Evolutionary conservation across 2,329 filamentous ascomycete species (phyloP).

Genomic region (Curvularia sp.): DNA sequence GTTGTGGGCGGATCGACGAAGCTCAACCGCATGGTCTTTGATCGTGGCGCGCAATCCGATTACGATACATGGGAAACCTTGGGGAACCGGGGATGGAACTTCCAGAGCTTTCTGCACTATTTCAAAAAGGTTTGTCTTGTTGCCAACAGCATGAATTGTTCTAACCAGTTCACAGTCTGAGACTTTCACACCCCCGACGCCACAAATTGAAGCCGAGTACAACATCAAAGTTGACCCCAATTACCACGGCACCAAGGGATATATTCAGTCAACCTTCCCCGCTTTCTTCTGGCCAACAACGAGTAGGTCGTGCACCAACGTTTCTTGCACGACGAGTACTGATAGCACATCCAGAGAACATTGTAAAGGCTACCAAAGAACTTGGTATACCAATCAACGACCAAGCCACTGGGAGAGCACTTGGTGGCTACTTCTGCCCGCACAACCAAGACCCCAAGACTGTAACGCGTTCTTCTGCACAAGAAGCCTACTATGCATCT

Average conservation of each 20-base stretch:
- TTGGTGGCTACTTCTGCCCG: slow-evolving; percentile 32
- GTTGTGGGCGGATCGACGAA: slow-evolving; percentile 37
- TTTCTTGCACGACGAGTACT: not conserved
- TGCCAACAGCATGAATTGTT: not conserved
- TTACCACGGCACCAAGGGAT: slow-evolving; percentile 27
- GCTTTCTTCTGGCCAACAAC: slow-evolving; percentile 33
- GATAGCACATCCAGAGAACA: slow-evolving; percentile 21
- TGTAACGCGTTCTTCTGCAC: slow-evolving; percentile 29
- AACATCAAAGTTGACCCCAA: slow-evolving; percentile 25
- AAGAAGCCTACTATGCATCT: slow-evolving; percentile 32
- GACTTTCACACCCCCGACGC: slow-evolving; percentile 28
- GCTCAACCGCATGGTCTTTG: slow-evolving; percentile 52
- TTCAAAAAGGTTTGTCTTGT: slow-evolving; percentile 28
- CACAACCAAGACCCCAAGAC: slow-evolving; percentile 27
- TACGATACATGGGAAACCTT: slow-evolving; percentile 42
- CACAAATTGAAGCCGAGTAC: slow-evolving; percentile 30
- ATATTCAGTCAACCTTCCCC: slow-evolving; percentile 30
- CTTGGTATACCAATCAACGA: slow-evolving; percentile 29
- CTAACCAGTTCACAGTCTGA: slow-evolving; percentile 29
- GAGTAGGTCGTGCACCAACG: slow-evolving; percentile 18
- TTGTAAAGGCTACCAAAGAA: slow-evolving; percentile 27
- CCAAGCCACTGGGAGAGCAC: slow-evolving; percentile 30
- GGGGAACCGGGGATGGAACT: slow-evolving; percentile 40
- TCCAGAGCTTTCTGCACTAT: slow-evolving; percentile 35
- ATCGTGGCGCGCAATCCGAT: slow-evolving; percentile 39